Base-by-base conservation (phyloP, 164 flowering plant genomes). In the Magnolia kwangsiensis region DNA sequence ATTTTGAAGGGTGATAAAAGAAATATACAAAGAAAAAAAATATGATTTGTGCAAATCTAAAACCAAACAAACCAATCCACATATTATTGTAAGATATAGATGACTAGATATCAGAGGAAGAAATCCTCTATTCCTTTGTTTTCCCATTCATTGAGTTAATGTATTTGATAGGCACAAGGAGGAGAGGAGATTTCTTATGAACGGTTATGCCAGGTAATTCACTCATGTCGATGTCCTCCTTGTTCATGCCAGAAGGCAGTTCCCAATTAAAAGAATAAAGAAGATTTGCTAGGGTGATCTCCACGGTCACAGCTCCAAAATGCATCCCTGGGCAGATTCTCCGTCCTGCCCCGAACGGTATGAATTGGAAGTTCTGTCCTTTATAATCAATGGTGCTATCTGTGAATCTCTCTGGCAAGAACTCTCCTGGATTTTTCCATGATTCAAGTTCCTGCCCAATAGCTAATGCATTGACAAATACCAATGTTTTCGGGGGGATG, bases 311-410 rank as follows among this genome's bases (percentile, higher is more conserved):
- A 19, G 13, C 19, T 49, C 72, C 72, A 69, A 14, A 69, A 31
- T 13, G 19, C 19, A 69, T 69, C n/a, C 72, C 72, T 31, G 72
- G 72, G 51, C 72, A 69, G 18, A 31, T 49, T 14, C 72, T 69
- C 31, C 72, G 27, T 8, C 51, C 72, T 5, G 72, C 72, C 18
- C 72, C 72, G 31, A 69, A 69, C 9, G 72, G 51, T 7, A 69
- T 31, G 50, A 37, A 27, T 7, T 69, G 50, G 14, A 69, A 69
- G 20, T 69, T 7, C 50, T 69, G 21, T 2, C 72, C 72, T 69
- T 49, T 69, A 4, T 14, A 29, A 69, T 69, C 72, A 49, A 69
- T 20, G 9, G 21, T 2, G 31, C 51, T 45, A 37, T 69, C 51
- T 14, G 10, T 31, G 72, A 69, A 69, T 49, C 72, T 69, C 21